Evolutionary conservation across 2,329 filamentous ascomycete species (phyloP).

Genomic region (Phaeosphaeria sp.): DNA sequence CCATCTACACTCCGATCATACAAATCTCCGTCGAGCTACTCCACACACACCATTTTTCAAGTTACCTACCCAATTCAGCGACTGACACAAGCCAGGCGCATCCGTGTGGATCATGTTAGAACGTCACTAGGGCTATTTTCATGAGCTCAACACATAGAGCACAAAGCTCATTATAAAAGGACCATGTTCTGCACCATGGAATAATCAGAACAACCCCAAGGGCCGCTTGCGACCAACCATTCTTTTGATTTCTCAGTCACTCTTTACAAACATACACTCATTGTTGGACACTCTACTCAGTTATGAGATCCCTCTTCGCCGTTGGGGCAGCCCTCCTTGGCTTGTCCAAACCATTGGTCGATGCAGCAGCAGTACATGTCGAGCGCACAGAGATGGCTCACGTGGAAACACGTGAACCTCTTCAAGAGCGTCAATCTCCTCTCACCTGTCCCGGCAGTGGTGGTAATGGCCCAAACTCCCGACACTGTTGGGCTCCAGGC

Average conservation of each 20-base stretch:
- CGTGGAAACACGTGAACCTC: conserved; percentile 7
- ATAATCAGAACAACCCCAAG: conserved; percentile 7
- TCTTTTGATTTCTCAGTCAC: conserved; percentile 5
- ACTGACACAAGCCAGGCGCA: background rate
- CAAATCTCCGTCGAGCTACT: background rate
- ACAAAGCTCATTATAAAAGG: background rate
- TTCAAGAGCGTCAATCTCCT: conserved; percentile 26
- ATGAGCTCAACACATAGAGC: background rate
- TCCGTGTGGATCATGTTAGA: background rate
- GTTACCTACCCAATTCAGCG: background rate
- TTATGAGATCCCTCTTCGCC: conserved; percentile 31
- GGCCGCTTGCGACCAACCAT: conserved; percentile 1
- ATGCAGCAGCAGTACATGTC: conserved; percentile 24
- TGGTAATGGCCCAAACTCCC: conserved; percentile 44
- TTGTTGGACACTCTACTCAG: conserved; percentile 2
- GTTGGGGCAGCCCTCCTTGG: conserved; percentile 28
- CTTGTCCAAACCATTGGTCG: conserved; percentile 17
- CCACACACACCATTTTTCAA: background rate
- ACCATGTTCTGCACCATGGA: background rate
- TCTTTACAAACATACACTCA: conserved; percentile 11
- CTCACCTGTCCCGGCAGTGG: conserved; percentile 23
- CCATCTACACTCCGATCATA: background rate
- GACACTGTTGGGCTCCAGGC: conserved; percentile 50
- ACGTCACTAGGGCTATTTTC: background rate
- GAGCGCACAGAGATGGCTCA: conserved; percentile 19